Base-by-base conservation (phyloP, 129 eudicot genomes). In the Pulicaria dysenterica region DNA sequence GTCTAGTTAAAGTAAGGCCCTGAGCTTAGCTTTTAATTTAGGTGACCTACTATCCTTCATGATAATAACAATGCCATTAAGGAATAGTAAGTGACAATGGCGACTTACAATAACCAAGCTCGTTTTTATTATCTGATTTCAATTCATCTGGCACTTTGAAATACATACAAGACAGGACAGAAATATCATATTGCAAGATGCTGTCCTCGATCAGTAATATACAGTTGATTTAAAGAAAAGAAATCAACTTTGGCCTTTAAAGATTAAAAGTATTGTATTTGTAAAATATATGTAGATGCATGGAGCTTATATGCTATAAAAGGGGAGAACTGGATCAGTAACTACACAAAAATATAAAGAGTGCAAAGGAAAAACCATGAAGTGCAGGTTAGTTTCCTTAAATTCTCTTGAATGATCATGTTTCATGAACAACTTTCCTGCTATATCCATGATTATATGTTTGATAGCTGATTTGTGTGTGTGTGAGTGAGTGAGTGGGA, bases 11-110 rank as follows among this genome's bases (percentile, higher is more conserved):
- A 6, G 5, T 53, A 19, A 53, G 8, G 8, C 24, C 6, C 10
- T 1, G 62, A 69, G 39, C 49, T 53, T 14, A 71, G 8, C 11
- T 41, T 41, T 58, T 10, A 17, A 15, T 40, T 37, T 51, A 19
- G 49, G 69, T 59, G 60, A 58, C 69, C 69, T 12, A 60, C 64
- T 41, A 7, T 58, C 17, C 37, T 41, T 7, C 60, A 11, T 40
- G 5, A 56, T 71, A 24, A 31, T n/a, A 49, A 7, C 46, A 41
- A 40, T 55, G 47, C 39, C 40, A 16, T 53, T 8, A 8, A 44
- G 40, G 10, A 17, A 43, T 50, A 46, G 13, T 68, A n/a, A n/a
- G 4, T 36, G 9, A 55, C 17, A 69, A 41, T 16, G 13, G 51
- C 5, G 38, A 54, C 10, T 9, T 54, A 7, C 15, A 38, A 67